A percentile compares a stretch with the other conserved stretches of the same genome.
phyloP scores from a whole-genome alignment of 148 eudicot genomes.

The Polygonum aviculare region DNA sequence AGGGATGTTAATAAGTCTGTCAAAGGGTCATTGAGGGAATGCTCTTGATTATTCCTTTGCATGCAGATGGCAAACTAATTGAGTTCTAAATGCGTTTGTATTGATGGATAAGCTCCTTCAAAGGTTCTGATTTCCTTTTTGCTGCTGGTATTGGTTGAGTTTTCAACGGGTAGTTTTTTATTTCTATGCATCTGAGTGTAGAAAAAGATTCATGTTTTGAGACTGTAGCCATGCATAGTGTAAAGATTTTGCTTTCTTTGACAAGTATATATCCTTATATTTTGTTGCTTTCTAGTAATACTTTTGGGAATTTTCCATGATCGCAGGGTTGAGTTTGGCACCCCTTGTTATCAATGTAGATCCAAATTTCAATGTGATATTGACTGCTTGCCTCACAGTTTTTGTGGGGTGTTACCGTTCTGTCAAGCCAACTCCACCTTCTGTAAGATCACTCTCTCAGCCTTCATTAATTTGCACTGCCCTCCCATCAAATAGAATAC shows the following conservation, averaged over 20 bases:
- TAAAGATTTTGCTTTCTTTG: background rate
- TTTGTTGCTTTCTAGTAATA: background rate
- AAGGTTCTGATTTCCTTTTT: background rate
- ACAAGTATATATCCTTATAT: background rate
- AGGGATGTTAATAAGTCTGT: no score
- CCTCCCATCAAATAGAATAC: background rate
- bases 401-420: slow-evolving; percentile 95
- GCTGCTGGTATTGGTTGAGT: background rate
- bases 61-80: background rate
- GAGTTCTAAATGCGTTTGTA: background rate
- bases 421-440: slow-evolving; percentile 92
- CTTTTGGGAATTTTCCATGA: background rate
- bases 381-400: slow-evolving; percentile 91
- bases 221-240: background rate
- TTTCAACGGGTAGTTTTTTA: background rate
- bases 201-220: background rate
- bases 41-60: no score
- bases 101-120: background rate
- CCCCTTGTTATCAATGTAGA: slow-evolving; percentile 82
- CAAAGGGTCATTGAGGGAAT: background rate
- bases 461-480: background rate
- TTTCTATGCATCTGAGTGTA: background rate
- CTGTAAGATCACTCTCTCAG: slow-evolving; percentile 44
- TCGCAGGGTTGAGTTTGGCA: slow-evolving; percentile 75
- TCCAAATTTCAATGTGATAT: slow-evolving; percentile 85